phyloP scores from a whole-genome alignment of 495 filamentous ascomycete genomes.

The Mycothermus thermophilus region DNA sequence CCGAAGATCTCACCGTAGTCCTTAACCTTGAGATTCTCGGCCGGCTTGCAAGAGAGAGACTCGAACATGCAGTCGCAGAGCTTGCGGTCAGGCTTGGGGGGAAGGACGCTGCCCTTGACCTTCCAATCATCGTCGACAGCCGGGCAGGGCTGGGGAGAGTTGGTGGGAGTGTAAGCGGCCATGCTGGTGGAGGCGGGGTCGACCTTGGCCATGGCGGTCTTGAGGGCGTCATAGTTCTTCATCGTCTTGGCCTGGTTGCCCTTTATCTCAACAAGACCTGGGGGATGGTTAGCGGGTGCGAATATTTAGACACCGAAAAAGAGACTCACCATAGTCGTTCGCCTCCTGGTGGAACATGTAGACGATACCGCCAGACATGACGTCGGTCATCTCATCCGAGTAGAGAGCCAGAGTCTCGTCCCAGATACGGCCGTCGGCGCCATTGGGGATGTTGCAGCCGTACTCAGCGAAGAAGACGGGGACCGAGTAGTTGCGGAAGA shows the following conservation, averaged over 20 bases:
- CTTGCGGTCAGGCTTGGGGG: slow-evolving; percentile 59
- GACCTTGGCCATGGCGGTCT: slow-evolving; percentile 51
- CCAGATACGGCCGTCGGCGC: slow-evolving; percentile 58
- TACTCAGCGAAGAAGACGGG: slow-evolving; percentile 98
- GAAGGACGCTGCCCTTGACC: slow-evolving; percentile 50
- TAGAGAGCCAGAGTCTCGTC: slow-evolving; percentile 79
- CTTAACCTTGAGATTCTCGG: slow-evolving; percentile 28
- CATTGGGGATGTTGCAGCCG: slow-evolving; percentile 60
- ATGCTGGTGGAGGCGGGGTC: slow-evolving; percentile 52
- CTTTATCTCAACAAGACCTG: slow-evolving; percentile 52
- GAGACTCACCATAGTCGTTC: slow-evolving; percentile 65
- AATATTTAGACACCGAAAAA: not conserved
- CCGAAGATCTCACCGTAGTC: slow-evolving; percentile 55
- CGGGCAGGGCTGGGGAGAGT: slow-evolving; percentile 66
- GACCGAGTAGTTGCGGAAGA: slow-evolving; percentile 76
- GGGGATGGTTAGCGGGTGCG: too few relatives aligned
- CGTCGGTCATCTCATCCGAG: slow-evolving; percentile 60
- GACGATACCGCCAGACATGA: slow-evolving; percentile 89
- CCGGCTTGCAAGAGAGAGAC: slow-evolving; percentile 55
- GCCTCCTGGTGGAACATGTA: slow-evolving; percentile 95
- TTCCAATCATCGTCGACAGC: slow-evolving; percentile 48
- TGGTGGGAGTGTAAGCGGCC: slow-evolving; percentile 60
- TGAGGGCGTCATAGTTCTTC: slow-evolving; percentile 62
- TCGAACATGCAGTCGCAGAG: slow-evolving; percentile 75
- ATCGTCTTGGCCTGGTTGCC: slow-evolving; percentile 46